Evolutionary conservation across 2,329 filamentous ascomycete species (phyloP).

Genomic region (Daldinia sp.): DNA sequence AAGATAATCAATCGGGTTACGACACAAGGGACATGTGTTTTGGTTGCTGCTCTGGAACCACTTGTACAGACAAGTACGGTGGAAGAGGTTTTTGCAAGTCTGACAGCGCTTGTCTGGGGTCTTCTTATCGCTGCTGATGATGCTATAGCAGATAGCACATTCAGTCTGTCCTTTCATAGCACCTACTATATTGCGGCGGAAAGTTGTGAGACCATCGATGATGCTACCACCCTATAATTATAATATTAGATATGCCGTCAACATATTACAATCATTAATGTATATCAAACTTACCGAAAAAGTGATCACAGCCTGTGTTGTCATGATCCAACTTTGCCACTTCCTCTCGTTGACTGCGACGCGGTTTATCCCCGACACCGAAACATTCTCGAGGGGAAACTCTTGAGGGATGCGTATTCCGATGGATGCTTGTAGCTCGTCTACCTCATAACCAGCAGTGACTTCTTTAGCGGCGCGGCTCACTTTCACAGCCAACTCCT

Average conservation of each 20-base stretch:
- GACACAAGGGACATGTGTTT: conserved; percentile 90
- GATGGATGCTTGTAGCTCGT: conserved; percentile 85
- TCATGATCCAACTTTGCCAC: conserved; percentile 91
- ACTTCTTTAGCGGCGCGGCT: conserved; percentile 77
- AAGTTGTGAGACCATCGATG: conserved; percentile 85
- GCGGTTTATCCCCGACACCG: conserved; percentile 78
- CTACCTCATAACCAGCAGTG: conserved; percentile 83
- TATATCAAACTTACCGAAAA: conserved; percentile 69
- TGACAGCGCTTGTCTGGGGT: conserved; percentile 90
- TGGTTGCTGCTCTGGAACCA: conserved; percentile 97
- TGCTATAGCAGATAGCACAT: conserved; percentile 96
- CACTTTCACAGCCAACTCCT: conserved; percentile 72
- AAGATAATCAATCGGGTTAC: conserved; percentile 79
- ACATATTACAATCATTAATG: background rate
- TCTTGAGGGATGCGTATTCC: conserved; percentile 80
- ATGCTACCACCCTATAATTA: conserved; percentile 75
- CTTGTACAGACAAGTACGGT: conserved; percentile 87
- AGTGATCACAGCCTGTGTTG: conserved; percentile 89
- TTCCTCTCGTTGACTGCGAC: conserved; percentile 90
- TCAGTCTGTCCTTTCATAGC: conserved; percentile 92
- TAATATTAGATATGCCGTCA: conserved; percentile 15
- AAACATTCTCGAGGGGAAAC: conserved; percentile 83
- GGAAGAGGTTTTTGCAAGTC: conserved; percentile 95
- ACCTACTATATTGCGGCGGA: conserved; percentile 85
- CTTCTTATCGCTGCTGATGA: conserved; percentile 87